These are phyloP conservation scores for Diaporthe aspalathi DNA, from an alignment of 2,329 filamentous ascomycete genomes.

Conservation along the genomic window DNA sequence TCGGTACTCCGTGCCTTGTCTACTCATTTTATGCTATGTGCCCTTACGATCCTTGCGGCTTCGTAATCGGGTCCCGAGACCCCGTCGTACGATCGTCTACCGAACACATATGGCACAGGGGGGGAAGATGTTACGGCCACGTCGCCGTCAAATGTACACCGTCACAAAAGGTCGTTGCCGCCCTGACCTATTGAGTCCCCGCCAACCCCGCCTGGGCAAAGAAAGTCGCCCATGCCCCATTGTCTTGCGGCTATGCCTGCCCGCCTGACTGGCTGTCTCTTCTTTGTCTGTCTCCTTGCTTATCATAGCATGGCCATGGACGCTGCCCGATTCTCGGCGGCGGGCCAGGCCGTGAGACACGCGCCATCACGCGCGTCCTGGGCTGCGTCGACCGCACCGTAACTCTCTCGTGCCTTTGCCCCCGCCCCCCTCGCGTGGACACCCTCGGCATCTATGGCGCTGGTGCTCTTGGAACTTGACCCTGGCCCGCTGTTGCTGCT, in stretches of 20 bases:
- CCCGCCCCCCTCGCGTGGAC: neutral
- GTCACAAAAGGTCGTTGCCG: neutral
- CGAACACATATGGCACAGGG: neutral
- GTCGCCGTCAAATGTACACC: neutral
- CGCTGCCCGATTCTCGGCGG: constrained; percentile 40
- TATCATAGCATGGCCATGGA: neutral
- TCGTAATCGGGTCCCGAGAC: neutral
- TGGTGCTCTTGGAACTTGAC: neutral
- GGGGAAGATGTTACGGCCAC: neutral
- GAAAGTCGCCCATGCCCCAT: neutral
- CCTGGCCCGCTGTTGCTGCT: neutral
- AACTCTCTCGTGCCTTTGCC: constrained; percentile 44
- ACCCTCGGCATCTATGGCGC: neutral
- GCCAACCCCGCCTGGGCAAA: neutral
- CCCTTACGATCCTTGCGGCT: neutral
- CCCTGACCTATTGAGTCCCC: neutral
- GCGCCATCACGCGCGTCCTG: constrained; percentile 43
- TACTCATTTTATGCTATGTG: neutral
- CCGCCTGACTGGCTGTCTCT: neutral
- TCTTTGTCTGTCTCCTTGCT: neutral
- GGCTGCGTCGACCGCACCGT: constrained; percentile 45
- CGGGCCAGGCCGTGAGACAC: constrained; percentile 46
- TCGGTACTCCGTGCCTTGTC: constrained; percentile 33
- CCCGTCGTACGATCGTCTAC: neutral
- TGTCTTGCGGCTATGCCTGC: neutral